These are phyloP conservation scores for Panicum miliaceum DNA, from an alignment of 176 grass and related monocot genomes.

Conservation along the genomic window DNA sequence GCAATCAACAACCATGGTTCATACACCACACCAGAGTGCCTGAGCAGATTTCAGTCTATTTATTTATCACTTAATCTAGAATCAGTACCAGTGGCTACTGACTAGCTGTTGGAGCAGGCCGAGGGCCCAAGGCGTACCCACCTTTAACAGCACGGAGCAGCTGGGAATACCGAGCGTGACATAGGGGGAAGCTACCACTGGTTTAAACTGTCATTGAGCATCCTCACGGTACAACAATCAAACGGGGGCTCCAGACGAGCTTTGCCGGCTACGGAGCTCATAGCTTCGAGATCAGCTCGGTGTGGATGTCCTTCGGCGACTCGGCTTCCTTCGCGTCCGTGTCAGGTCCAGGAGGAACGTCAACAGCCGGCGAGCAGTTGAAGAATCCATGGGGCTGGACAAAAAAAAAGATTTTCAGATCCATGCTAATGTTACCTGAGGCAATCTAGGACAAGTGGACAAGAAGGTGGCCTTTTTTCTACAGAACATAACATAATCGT, in stretches of 20 bases:
- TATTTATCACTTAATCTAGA: background rate
- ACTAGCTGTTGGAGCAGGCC: background rate
- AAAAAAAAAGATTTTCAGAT: slow-evolving; percentile 30
- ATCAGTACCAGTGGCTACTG: background rate
- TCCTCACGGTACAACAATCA: background rate
- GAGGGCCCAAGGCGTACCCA: background rate
- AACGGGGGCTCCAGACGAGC: background rate
- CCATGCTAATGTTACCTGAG: background rate
- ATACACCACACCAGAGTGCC: background rate
- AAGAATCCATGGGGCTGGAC: slow-evolving; percentile 80
- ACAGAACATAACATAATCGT: background rate
- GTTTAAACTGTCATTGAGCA: background rate
- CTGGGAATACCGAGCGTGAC: background rate
- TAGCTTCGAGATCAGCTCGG: slow-evolving; percentile 63
- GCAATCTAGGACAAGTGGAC: slow-evolving; percentile 1
- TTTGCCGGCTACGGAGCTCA: slow-evolving; percentile 28
- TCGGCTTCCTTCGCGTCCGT: slow-evolving; percentile 53
- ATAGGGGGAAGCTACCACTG: background rate
- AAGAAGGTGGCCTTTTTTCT: background rate
- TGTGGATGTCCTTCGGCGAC: slow-evolving; percentile 56
- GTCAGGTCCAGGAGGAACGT: slow-evolving; percentile 63
- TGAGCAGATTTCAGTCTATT: background rate
- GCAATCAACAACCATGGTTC: background rate
- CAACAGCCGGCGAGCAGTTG: slow-evolving; percentile 76
- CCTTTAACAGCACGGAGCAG: background rate